Evolutionary conservation across 768 basidiomycete genomes (phyloP).

Genomic region (Leccinellum albellum): DNA sequence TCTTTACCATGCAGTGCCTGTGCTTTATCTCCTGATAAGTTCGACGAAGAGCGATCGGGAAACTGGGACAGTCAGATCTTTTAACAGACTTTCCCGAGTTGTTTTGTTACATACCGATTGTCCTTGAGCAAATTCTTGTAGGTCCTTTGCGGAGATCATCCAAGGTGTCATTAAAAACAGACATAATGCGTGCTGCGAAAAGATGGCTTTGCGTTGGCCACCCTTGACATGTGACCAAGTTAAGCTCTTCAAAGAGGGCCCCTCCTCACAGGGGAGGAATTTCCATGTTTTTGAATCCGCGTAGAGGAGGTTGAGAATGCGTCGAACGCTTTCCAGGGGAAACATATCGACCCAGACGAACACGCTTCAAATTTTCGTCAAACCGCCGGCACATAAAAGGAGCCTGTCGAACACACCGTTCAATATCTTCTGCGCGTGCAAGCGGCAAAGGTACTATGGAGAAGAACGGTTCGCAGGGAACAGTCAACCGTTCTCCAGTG

Average conservation of each 20-base stretch:
- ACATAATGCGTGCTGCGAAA: slow-evolving; percentile 18
- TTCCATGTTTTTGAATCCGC: slow-evolving; percentile 29
- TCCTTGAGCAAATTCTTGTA: slow-evolving; percentile 30
- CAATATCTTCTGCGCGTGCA: slow-evolving; percentile 39
- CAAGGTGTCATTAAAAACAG: slow-evolving; percentile 40
- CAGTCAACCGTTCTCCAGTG: slow-evolving; percentile 40
- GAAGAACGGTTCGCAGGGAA: slow-evolving; percentile 41
- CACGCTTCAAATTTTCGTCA: slow-evolving; percentile 32
- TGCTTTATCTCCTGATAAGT: slow-evolving; percentile 1
- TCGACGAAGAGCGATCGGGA: slow-evolving; percentile 11
- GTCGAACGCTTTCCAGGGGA: slow-evolving; percentile 49
- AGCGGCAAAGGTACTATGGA: slow-evolving; percentile 34
- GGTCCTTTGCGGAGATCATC: slow-evolving; percentile 32
- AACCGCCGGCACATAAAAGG: not conserved
- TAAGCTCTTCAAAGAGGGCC: slow-evolving; percentile 21
- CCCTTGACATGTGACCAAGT: slow-evolving; percentile 24
- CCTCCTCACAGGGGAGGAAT: slow-evolving; percentile 23
- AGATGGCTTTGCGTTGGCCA: slow-evolving; percentile 12
- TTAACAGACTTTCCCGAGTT: not conserved
- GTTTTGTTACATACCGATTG: slow-evolving; percentile 17
- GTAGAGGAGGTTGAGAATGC: slow-evolving; percentile 33
- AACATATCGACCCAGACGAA: slow-evolving; percentile 48
- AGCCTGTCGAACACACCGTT: slow-evolving; percentile 34
- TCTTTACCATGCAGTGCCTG: slow-evolving; percentile 35
- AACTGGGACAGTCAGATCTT: slow-evolving; percentile 15